Evolutionary conservation across 306 rosid genomes (phyloP), one percentile per base, ranked within the genome.

Genomic region (Cucurbita ficifolia): DNA sequence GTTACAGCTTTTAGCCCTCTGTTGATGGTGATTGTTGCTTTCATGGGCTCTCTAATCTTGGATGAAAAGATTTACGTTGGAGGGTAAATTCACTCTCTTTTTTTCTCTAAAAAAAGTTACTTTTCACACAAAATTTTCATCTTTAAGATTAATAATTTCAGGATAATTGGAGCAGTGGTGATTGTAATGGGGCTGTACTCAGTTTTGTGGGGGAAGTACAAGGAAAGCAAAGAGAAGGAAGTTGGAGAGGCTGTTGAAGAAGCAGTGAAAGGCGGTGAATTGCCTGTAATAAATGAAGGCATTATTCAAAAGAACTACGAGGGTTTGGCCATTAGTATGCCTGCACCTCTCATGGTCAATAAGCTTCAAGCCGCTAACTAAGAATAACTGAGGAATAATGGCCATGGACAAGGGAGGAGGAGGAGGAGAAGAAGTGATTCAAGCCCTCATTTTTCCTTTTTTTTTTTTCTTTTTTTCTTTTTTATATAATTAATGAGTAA

Each of bases 1-100:
- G 96, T 96, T 4, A 90, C 98, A 60, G 92, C 98, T 64, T 92
- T 92, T 73, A 88, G 96, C 80, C 98, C 98, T 79, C 70, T 92
- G 64, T 85, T 90, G 98, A 87, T 90, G 92, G 88, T 90, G 70
- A 81, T 92, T 60, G 98, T 88, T 0, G 96, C 98, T 46, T 53
- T 87, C 82, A 84, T 92, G 92, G 96, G 96, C 5, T 88, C 88
- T 53, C 81, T 87, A 74, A 81, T 92, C 77, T 81, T 92, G 43
- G 87, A 86, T 12, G 98, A 92, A 18, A 82, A 88, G 10, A 85
- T 92, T 33, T 92, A 68, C 62, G 89, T 92, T 35, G 98, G 98
- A 88, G 81, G 96, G 98, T 92, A 88, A 45, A 0, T 17, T 22
- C n/a, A 45, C 29, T 39, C 12, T 36, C 7, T 0, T 13, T 18